Evolutionary conservation across 129 eudicot genomes (phyloP).

Genomic region (Flaveria sonorensis): DNA sequence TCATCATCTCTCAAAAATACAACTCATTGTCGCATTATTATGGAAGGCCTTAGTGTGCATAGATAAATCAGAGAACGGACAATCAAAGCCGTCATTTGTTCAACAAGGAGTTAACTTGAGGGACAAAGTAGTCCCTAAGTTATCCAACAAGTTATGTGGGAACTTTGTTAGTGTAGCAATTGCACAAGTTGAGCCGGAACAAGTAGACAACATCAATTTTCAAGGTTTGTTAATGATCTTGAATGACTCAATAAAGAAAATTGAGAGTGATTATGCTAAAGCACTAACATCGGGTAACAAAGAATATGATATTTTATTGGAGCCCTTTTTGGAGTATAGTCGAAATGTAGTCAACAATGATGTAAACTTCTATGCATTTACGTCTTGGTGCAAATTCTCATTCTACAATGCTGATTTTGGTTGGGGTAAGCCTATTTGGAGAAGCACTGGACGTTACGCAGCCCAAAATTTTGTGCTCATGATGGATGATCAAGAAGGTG

Average conservation of each 20-base stretch:
- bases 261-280: neutral
- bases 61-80: slow-evolving; percentile 21
- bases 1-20: slow-evolving; percentile 19
- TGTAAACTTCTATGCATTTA: slow-evolving; percentile 23
- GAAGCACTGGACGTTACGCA: slow-evolving; percentile 11
- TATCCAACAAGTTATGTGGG: slow-evolving; percentile 16
- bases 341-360: neutral
- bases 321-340: neutral
- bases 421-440: slow-evolving; percentile 36
- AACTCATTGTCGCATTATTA: slow-evolving; percentile 26
- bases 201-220: neutral
- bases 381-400: slow-evolving; percentile 33
- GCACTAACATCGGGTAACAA: neutral
- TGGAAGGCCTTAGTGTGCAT: slow-evolving; percentile 22
- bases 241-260: neutral
- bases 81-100: slow-evolving; percentile 12
- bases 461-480: slow-evolving; percentile 17
- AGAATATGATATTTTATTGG: neutral
- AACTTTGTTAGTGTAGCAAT: slow-evolving; percentile 13
- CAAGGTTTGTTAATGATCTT: slow-evolving; percentile 7
- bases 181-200: neutral
- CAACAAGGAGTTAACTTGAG: slow-evolving; percentile 26
- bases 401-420: slow-evolving; percentile 32
- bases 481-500: slow-evolving; percentile 30
- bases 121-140: slow-evolving; percentile 18